Percentiles rank a stretch among this genome's conserved stretches.
phyloP scores from a whole-genome alignment of 177 flowering plant genomes.

The Tripterygium wilfordii region DNA sequence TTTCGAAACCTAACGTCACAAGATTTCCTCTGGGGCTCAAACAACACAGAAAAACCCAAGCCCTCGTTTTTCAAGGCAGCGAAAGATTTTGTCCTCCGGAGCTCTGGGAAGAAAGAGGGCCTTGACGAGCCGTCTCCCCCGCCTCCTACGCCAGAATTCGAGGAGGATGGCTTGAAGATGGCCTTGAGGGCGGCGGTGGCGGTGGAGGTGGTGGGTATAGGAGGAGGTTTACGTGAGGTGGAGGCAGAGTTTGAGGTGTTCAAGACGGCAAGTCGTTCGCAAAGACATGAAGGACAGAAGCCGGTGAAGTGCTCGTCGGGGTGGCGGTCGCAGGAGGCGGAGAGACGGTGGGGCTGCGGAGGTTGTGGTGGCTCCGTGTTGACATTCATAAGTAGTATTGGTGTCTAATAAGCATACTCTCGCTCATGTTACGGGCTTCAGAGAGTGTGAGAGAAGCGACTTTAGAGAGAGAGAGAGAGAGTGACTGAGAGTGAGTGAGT shows the following conservation, averaged over 20 bases:
- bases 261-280: conserved; percentile 49
- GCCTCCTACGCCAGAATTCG: conserved; percentile 3
- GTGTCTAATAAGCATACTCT: neutral
- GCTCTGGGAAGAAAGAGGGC: conserved; percentile 47
- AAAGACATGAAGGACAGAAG: conserved; percentile 63
- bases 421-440: conserved; percentile 6
- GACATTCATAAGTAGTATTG: conserved; percentile 39
- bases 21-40: conserved; percentile 64
- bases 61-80: conserved; percentile 61
- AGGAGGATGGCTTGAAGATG: conserved; percentile 26
- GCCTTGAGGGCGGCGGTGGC: conserved; percentile 49
- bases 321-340: conserved; percentile 50
- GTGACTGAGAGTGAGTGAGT: conserved; percentile 1
- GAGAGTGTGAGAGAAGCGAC: too few species aligned
- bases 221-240: conserved; percentile 27
- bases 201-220: conserved; percentile 16
- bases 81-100: conserved; percentile 59
- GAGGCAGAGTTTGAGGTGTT: conserved; percentile 33
- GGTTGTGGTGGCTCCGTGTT: conserved; percentile 18
- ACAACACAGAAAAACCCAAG: conserved; percentile 37
- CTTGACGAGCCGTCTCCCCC: neutral
- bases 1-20: conserved; percentile 60
- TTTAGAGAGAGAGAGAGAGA: too few species aligned
- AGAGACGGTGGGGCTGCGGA: conserved; percentile 40
- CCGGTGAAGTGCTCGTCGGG: conserved; percentile 58